Conservation (phyloP, 805 yeast genomes). For the Myxozyma mucilagina region DNA sequence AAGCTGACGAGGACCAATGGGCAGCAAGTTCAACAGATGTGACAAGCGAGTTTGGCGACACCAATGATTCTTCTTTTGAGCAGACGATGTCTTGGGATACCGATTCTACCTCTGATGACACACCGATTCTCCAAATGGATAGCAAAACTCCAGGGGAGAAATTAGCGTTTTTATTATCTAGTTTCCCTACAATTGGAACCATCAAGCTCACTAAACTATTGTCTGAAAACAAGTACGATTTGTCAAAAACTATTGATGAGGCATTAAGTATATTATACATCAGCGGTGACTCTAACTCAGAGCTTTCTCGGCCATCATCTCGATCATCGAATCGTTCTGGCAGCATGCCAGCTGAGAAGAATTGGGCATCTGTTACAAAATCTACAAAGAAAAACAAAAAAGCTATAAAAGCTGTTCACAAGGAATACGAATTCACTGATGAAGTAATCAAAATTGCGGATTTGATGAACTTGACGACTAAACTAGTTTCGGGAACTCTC, state of each 20-base stretch:
- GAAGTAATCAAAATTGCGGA: neutral
- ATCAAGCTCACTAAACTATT: neutral
- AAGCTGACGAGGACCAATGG: conserved; percentile 1
- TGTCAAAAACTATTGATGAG: conserved; percentile 12
- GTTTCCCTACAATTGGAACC: conserved; percentile 8
- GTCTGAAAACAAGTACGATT: neutral
- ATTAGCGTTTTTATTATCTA: conserved; percentile 2
- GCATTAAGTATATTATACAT: conserved; percentile 2
- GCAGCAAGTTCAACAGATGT: neutral
- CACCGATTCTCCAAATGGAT: neutral
- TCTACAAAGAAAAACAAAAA: neutral
- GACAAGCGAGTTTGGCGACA: neutral
- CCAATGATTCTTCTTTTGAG: neutral
- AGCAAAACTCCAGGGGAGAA: conserved; percentile 7
- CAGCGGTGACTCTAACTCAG: neutral
- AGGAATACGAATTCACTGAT: neutral
- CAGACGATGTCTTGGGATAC: conserved; percentile 4
- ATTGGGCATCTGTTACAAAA: conserved; percentile 4
- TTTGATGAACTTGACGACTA: neutral
- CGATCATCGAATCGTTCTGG: neutral
- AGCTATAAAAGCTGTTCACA: neutral
- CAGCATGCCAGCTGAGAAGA: neutral
- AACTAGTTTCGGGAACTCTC: neutral
- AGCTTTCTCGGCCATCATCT: neutral
- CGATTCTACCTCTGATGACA: neutral